A percentile compares a stretch with the other conserved stretches of the same genome.
These are phyloP conservation scores for Phytophthora foliorum DNA, from an alignment of 352 stramenopile species.

Conservation along the genomic window DNA sequence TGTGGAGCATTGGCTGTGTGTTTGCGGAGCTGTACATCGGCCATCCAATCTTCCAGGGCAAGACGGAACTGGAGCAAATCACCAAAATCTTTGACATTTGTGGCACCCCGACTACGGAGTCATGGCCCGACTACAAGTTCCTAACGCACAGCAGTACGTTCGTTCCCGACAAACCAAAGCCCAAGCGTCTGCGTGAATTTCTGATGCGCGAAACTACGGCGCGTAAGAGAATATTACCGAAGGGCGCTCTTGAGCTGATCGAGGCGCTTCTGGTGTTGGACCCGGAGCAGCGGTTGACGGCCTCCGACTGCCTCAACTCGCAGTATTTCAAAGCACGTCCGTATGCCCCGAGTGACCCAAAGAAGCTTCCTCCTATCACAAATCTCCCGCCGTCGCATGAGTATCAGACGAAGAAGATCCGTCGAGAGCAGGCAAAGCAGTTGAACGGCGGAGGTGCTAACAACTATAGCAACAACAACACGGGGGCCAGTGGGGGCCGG, in stretches of 20 bases:
- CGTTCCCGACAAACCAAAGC: conserved; percentile 81
- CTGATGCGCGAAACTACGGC: conserved; percentile 78
- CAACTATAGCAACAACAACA: conserved; percentile 49
- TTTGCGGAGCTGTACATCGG: conserved; percentile 91
- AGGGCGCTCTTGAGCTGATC: conserved; percentile 93
- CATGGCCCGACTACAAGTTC: conserved; percentile 91
- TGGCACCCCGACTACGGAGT: conserved; percentile 81
- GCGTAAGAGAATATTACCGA: conserved; percentile 83
- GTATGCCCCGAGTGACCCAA: conserved; percentile 69
- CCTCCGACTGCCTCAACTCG: conserved; percentile 93
- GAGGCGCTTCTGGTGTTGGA: conserved; percentile 96
- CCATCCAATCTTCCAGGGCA: conserved; percentile 88
- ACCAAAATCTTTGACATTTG: conserved; percentile 91
- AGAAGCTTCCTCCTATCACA: conserved; percentile 68
- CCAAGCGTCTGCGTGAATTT: conserved; percentile 72
- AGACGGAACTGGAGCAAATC: conserved; percentile 91
- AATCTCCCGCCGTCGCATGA: conserved; percentile 88
- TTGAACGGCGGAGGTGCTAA: conserved; percentile 53
- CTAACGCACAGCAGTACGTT: conserved; percentile 86
- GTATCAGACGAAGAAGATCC: conserved; percentile 92
- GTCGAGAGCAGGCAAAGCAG: conserved; percentile 84
- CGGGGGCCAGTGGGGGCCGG: conserved; percentile 31
- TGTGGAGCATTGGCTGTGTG: conserved; percentile 95
- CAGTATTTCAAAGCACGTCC: conserved; percentile 93
- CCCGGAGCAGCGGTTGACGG: conserved; percentile 94